These are phyloP conservation scores for Fusarium pilosicola DNA, from an alignment of 2,329 filamentous ascomycete species.

Conservation along the genomic window DNA sequence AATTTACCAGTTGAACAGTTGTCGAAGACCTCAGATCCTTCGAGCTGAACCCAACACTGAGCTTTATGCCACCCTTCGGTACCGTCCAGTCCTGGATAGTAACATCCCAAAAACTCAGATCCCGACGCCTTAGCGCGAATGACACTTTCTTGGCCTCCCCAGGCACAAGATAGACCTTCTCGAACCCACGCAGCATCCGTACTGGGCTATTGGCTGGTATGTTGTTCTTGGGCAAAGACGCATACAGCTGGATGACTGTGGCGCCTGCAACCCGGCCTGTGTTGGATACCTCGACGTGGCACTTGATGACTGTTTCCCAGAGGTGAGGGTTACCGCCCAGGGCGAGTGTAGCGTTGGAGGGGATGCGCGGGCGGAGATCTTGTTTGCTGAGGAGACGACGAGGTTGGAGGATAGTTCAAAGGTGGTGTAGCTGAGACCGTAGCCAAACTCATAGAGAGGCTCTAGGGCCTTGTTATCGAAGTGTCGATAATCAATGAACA, in stretches of 20 bases:
- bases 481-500: slow-evolving; percentile 71
- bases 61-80: slow-evolving; percentile 38
- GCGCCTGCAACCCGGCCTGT: slow-evolving; percentile 57
- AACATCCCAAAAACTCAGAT: slow-evolving; percentile 61
- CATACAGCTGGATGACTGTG: slow-evolving; percentile 65
- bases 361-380: not conserved
- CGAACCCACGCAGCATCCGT: slow-evolving; percentile 61
- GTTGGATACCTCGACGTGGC: not conserved
- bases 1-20: not conserved
- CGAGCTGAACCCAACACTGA: slow-evolving; percentile 43
- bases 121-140: slow-evolving; percentile 59
- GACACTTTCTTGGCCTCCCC: slow-evolving; percentile 53
- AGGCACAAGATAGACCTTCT: slow-evolving; percentile 56
- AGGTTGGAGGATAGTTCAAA: slow-evolving; percentile 51
- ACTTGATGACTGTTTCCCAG: not conserved
- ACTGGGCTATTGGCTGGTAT: slow-evolving; percentile 57
- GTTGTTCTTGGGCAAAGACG: slow-evolving; percentile 51
- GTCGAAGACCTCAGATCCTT: slow-evolving; percentile 25
- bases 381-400: not conserved
- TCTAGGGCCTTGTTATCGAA: slow-evolving; percentile 72
- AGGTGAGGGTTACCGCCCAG: not conserved
- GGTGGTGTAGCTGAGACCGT: slow-evolving; percentile 79
- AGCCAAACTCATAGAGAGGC: slow-evolving; percentile 78
- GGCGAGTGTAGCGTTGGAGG: not conserved
- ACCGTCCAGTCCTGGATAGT: slow-evolving; percentile 53